phyloP scores from a whole-genome alignment of 2,329 filamentous ascomycete genomes.

The Ceratocystis albifundus region DNA sequence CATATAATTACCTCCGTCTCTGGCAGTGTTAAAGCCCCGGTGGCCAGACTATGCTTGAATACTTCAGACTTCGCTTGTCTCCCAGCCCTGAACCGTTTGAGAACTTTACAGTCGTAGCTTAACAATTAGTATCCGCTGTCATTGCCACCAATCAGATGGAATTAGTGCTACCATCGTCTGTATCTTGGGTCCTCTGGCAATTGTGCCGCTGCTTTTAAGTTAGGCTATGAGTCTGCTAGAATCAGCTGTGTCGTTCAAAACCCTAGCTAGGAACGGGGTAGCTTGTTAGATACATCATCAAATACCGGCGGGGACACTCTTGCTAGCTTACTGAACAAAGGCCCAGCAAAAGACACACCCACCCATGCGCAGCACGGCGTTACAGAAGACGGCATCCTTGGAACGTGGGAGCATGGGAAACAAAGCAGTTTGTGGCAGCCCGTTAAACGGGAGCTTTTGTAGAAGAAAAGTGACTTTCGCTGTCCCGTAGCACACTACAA shows the following conservation, averaged over 20 bases:
- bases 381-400: background rate
- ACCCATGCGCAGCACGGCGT: background rate
- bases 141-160: background rate
- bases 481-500: too few relatives aligned
- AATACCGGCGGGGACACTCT: background rate
- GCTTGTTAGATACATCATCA: background rate
- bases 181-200: background rate
- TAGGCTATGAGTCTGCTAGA: background rate
- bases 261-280: background rate
- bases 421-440: background rate
- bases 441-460: background rate
- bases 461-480: background rate
- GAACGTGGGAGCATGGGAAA: background rate
- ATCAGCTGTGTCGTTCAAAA: background rate
- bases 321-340: background rate
- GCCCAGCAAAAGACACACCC: too few relatives aligned
- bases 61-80: background rate
- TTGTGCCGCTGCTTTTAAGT: background rate
- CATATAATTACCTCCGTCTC: background rate
- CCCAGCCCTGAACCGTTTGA: background rate
- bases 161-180: background rate
- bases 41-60: background rate
- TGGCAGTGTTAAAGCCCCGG: background rate
- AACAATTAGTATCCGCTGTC: too few relatives aligned
- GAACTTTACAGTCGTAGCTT: background rate